Evolutionary conservation across 2,329 filamentous ascomycete species (phyloP).

Genomic region (Nigrospora osmanthi): DNA sequence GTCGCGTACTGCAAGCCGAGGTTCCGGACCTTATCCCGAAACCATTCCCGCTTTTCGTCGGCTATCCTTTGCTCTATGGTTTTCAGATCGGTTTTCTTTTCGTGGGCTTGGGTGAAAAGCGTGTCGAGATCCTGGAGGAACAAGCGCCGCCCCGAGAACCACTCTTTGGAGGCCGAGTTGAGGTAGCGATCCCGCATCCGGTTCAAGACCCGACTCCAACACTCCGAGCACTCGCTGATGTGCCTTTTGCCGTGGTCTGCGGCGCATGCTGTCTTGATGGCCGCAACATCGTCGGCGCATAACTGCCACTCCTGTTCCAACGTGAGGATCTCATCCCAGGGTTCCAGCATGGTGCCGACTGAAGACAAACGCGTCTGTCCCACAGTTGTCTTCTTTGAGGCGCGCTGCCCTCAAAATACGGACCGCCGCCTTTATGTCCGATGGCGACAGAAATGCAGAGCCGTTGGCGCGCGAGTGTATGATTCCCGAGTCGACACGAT

Average conservation of each 20-base stretch:
- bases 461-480: no score
- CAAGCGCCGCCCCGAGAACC: conserved; percentile 40
- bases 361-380: no score
- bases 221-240: conserved; percentile 37
- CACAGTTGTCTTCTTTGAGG: no score
- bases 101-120: conserved; percentile 39
- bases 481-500: no score
- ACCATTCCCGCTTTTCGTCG: conserved; percentile 46
- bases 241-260: conserved; percentile 33
- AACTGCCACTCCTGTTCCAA: conserved; percentile 20
- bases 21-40: conserved; percentile 27
- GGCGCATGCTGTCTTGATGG: conserved; percentile 33
- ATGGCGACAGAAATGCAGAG: no score
- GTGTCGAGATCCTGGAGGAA: conserved; percentile 43
- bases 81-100: conserved; percentile 31
- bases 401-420: no score
- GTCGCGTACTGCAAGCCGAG: conserved; percentile 16
- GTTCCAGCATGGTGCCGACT: conserved; percentile 17
- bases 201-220: conserved; percentile 39
- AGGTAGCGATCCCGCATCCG: conserved; percentile 33
- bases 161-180: conserved; percentile 30
- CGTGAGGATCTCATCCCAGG: conserved; percentile 22
- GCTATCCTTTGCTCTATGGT: conserved; percentile 41
- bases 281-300: conserved; percentile 32
- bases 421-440: no score